Evolutionary conservation across 495 filamentous ascomycete genomes (phyloP), one percentile per base, ranked within the genome.

Genomic region (Pseudoneurospora amorphoporcata): DNA sequence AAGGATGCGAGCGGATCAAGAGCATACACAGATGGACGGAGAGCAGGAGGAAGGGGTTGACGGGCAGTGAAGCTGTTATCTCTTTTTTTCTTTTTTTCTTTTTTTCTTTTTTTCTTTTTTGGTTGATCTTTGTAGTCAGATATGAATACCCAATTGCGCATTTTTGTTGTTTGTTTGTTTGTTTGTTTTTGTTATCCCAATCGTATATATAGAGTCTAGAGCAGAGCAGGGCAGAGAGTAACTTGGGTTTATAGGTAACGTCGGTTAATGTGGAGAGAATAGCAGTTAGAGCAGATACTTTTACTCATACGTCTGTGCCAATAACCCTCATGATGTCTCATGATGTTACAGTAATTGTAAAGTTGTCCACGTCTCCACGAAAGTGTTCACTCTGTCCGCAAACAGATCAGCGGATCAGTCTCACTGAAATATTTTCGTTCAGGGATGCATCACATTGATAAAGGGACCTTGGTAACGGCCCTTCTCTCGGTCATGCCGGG

Each of bases 101-200:
- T 69, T 32, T 74, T 68, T n/a, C n/a, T n/a, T n/a, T 14, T 43
- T 71, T 71, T n/a, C 68, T 39, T 53, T 69, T 32, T 74, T 68
- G 69, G 38, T 70, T 61, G 29, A 37, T 39, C 68, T 74, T 61
- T 61, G 35, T 61, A 61, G 53, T 61, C 53, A 74, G 68, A 71
- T 41, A 65, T 70, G 43, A 75, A 76, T 75, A 76, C 73, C 73
- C 73, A 69, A 39, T 68, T 70, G 12, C 32, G 29, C 53, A 61
- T 61, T 61, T 61, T 61, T 68, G 14, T 45, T 47, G 8, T 53
- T 72, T 68, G 39, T 40, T 37, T 68, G 39, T 40, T 37, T 38
- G 39, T 43, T 61, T 70, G 19, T 32, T 40, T 40, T 14, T 32
- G n/a, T 14, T 68, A 39, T 47, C 17, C 39, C 35, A 43, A 23